Percentiles rank a stretch among this genome's conserved stretches.
Evolutionary conservation across 2,329 filamentous ascomycete genomes (phyloP).

Genomic region (Niveomyces coronatus): DNA sequence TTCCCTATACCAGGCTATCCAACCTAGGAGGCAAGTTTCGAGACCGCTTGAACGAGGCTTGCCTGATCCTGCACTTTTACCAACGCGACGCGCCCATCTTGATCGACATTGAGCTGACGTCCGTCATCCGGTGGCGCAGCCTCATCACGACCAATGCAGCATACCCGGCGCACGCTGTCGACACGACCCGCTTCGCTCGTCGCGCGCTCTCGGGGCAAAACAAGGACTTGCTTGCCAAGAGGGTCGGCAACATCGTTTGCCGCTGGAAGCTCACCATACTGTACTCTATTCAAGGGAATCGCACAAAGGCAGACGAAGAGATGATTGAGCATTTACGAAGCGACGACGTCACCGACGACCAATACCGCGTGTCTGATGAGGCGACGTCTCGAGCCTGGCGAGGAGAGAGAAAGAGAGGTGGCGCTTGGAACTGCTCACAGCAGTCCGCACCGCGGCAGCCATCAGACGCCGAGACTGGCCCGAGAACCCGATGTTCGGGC

Average conservation of each 20-base stretch:
- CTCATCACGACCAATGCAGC: constrained; percentile 46
- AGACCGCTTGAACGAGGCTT: constrained; percentile 32
- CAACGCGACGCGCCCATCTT: constrained; percentile 28
- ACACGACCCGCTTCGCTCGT: constrained; percentile 13
- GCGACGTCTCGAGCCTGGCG: background rate
- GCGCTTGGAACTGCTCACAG: constrained; percentile 9
- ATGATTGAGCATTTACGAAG: constrained; percentile 22
- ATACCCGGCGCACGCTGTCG: constrained; percentile 29
- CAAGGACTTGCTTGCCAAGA: constrained; percentile 14
- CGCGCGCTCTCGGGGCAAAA: constrained; percentile 7
- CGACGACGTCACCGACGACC: constrained; percentile 20
- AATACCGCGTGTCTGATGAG: constrained; percentile 14
- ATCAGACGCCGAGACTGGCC: background rate
- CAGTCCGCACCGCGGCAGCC: background rate
- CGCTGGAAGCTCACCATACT: constrained; percentile 34
- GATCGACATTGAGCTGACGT: constrained; percentile 29
- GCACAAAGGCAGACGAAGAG: constrained; percentile 24
- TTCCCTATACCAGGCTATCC: constrained; percentile 26
- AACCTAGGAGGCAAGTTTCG: constrained; percentile 27
- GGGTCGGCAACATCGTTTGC: constrained; percentile 34
- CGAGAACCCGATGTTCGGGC: constrained; percentile 9
- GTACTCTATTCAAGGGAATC: constrained; percentile 16
- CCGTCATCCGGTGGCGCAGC: constrained; percentile 29
- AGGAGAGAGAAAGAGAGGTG: constrained; percentile 2
- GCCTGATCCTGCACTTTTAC: constrained; percentile 26